These are phyloP conservation scores for Rhododendron ovatum DNA, from an alignment of 148 eudicot species.

Conservation along the genomic window DNA sequence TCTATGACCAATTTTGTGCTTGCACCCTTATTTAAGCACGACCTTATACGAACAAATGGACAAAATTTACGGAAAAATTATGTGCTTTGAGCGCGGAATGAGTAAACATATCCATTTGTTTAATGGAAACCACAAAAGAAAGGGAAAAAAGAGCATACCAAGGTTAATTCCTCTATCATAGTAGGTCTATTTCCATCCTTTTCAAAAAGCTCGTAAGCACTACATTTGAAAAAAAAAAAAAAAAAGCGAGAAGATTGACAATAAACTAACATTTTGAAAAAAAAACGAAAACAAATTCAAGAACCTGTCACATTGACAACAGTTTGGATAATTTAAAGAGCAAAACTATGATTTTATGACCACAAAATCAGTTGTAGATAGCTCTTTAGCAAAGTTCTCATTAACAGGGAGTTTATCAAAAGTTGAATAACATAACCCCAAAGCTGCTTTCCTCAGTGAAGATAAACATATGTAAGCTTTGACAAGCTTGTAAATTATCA, in stretches of 20 bases:
- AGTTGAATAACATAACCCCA: constrained; percentile 46
- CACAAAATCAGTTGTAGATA: not conserved
- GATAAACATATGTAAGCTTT: constrained; percentile 82
- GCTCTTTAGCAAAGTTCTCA: not conserved
- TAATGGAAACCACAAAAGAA: not conserved
- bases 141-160: constrained; percentile 37
- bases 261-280: not conserved
- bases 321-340: not conserved
- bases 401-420: not conserved
- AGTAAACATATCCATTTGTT: no score
- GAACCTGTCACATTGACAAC: not conserved
- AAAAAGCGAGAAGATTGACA: not conserved
- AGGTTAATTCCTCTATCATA: constrained; percentile 93
- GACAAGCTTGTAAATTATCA: constrained; percentile 77
- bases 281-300: not conserved
- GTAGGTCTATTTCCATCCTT: constrained; percentile 90
- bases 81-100: not conserved
- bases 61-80: not conserved
- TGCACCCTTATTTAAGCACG: not conserved
- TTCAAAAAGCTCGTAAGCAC: constrained; percentile 86
- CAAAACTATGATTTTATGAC: not conserved
- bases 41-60: not conserved
- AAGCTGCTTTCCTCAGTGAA: constrained; percentile 81
- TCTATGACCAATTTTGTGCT: not conserved
- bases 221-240: constrained; percentile 3